Percentiles rank a stretch among this genome's conserved stretches.
Conservation (phyloP, 2,329 filamentous ascomycete genomes). For the Raffaelea albimanens region DNA sequence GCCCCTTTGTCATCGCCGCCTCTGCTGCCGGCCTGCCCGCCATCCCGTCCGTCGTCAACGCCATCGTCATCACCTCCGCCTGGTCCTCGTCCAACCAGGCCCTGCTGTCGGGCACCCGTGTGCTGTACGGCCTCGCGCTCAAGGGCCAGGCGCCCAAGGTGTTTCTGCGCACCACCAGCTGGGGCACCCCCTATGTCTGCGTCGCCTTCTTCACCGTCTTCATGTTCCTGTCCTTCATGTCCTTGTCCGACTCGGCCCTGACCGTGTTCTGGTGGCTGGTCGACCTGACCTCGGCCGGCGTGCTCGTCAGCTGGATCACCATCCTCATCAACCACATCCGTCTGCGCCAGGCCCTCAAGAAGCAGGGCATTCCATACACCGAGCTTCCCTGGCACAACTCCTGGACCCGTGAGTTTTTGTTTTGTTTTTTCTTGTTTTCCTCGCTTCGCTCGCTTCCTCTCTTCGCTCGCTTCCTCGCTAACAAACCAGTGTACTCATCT, state of each 20-base stretch:
- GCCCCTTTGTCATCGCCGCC: conserved; percentile 65
- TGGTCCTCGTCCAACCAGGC: conserved; percentile 61
- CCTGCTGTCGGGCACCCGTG: conserved; percentile 48
- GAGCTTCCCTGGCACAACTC: conserved; percentile 53
- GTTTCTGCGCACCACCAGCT: conserved; percentile 41
- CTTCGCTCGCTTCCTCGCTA: conserved; percentile 16
- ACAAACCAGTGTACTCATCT: conserved; percentile 28
- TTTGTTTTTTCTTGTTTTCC: conserved; percentile 13
- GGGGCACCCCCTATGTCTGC: conserved; percentile 47
- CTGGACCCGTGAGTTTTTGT: conserved; percentile 43
- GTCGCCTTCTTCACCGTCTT: conserved; percentile 27
- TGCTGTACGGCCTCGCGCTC: conserved; percentile 48
- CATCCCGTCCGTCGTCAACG: conserved; percentile 65
- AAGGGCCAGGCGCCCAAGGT: conserved; percentile 47
- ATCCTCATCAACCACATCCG: conserved; percentile 56
- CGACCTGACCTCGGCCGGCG: conserved; percentile 59
- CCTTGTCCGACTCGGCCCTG: conserved; percentile 34
- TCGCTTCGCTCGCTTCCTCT: conserved; percentile 16
- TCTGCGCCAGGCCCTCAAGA: conserved; percentile 40
- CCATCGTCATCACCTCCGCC: conserved; percentile 62
- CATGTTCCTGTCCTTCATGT: conserved; percentile 27
- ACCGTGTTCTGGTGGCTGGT: conserved; percentile 64
- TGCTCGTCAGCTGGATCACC: conserved; percentile 61
- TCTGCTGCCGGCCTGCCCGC: conserved; percentile 55
- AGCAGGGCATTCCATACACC: conserved; percentile 39